A percentile compares a stretch with the other conserved stretches of the same genome.
These are phyloP conservation scores for Penicillium malachiteum DNA, from an alignment of 495 filamentous ascomycete species.

Conservation along the genomic window DNA sequence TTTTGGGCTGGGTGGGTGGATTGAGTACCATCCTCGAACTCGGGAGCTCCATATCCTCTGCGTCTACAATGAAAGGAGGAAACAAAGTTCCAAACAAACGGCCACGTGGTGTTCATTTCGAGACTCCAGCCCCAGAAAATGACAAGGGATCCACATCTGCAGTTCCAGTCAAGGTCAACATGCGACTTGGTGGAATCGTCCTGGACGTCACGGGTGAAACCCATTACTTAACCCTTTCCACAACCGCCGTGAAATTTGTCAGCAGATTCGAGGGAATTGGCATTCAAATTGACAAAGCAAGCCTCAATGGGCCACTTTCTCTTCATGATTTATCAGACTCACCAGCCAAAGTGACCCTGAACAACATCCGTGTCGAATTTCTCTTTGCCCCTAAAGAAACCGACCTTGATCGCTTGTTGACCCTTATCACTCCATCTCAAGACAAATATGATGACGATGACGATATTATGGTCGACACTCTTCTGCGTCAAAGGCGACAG, in stretches of 20 bases:
- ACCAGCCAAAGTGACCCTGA: conserved; percentile 55
- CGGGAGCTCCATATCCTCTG: conserved; percentile 78
- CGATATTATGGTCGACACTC: conserved; percentile 90
- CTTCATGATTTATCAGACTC: conserved; percentile 46
- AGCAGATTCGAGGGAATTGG: conserved; percentile 66
- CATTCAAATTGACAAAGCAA: conserved; percentile 71
- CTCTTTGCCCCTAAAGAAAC: conserved; percentile 67
- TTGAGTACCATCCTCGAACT: conserved; percentile 89
- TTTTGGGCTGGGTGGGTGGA: conserved; percentile 84
- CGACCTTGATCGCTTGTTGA: conserved; percentile 79
- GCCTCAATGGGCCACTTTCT: conserved; percentile 65
- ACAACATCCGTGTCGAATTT: conserved; percentile 72
- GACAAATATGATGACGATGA: conserved; percentile 89
- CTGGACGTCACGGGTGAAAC: conserved; percentile 73
- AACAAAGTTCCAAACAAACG: conserved; percentile 30
- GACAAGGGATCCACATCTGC: conserved; percentile 23
- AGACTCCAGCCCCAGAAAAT: conserved; percentile 32
- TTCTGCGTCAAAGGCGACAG: conserved; percentile 85
- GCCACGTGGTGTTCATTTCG: conserved; percentile 71
- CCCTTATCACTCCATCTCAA: conserved; percentile 86
- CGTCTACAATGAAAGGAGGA: conserved; percentile 53
- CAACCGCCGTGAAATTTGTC: conserved; percentile 77
- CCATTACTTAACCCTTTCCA: conserved; percentile 70
- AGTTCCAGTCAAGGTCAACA: conserved; percentile 65
- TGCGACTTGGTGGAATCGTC: conserved; percentile 71